Evolutionary conservation across 2,329 filamentous ascomycete species (phyloP).

Genomic region (Diaporthe vaccinii): DNA sequence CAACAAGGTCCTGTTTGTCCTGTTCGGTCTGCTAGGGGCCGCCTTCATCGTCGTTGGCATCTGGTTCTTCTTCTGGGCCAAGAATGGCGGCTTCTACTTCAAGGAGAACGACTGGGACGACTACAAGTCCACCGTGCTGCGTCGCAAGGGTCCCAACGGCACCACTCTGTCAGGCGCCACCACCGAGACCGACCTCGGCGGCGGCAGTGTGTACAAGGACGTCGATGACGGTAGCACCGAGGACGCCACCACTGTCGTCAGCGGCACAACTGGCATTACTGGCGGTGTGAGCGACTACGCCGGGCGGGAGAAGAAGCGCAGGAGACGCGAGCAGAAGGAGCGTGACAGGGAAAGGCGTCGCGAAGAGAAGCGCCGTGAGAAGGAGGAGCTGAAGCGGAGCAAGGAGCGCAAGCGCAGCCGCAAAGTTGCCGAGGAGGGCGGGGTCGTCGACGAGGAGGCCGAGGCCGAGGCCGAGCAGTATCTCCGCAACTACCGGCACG

Average conservation of each 20-base stretch:
- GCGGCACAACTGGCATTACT: constrained; percentile 66
- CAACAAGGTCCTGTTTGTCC: constrained; percentile 81
- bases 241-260: constrained; percentile 51
- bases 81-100: constrained; percentile 94
- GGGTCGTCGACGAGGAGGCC: constrained; percentile 73
- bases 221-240: constrained; percentile 64
- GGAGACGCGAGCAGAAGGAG: constrained; percentile 68
- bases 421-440: constrained; percentile 69
- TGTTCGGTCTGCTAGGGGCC: constrained; percentile 88
- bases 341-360: constrained; percentile 60
- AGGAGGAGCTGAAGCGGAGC: constrained; percentile 50
- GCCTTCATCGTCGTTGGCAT: constrained; percentile 81
- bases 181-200: constrained; percentile 85
- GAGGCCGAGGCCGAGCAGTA: constrained; percentile 76
- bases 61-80: constrained; percentile 99
- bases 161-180: constrained; percentile 87
- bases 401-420: constrained; percentile 51
- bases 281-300: constrained; percentile 69
- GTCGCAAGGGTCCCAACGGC: constrained; percentile 90
- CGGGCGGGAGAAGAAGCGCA: constrained; percentile 66
- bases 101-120: constrained; percentile 93
- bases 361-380: constrained; percentile 51
- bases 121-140: constrained; percentile 94
- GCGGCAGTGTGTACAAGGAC: constrained; percentile 86
- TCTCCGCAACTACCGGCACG: constrained; percentile 86